Evolutionary conservation across 345 rosid genomes (phyloP).

Genomic region (Ceriops tagal): DNA sequence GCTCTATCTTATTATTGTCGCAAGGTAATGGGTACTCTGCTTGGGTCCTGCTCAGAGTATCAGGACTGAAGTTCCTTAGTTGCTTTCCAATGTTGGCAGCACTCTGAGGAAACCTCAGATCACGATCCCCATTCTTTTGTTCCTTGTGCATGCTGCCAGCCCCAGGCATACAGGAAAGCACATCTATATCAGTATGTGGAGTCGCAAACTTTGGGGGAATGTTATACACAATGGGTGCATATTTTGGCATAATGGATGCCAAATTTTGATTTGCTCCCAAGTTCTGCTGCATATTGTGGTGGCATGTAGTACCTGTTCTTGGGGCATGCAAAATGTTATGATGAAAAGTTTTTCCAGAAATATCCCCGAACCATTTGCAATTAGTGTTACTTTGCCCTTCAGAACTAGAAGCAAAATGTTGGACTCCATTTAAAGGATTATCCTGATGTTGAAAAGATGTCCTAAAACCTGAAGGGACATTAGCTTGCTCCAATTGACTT

Average conservation of each 20-base stretch:
- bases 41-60: constrained; percentile 26
- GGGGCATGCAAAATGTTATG: constrained; percentile 30
- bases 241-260: constrained; percentile 48
- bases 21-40: constrained; percentile 45
- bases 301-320: constrained; percentile 44
- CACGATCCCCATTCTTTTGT: constrained; percentile 27
- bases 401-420: constrained; percentile 40
- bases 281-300: constrained; percentile 39
- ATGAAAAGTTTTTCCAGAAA: constrained; percentile 37
- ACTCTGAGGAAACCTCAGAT: constrained; percentile 34
- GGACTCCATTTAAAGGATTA: constrained; percentile 37
- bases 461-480: constrained; percentile 33
- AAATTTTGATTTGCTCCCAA: constrained; percentile 48
- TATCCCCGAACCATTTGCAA: constrained; percentile 46
- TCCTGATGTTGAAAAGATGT: constrained; percentile 36
- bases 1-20: constrained; percentile 42
- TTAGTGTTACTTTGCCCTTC: constrained; percentile 30
- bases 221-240: constrained; percentile 31
- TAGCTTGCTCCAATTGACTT: constrained; percentile 40
- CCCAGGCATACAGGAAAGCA: constrained; percentile 29
- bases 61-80: constrained; percentile 41
- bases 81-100: constrained; percentile 42
- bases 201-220: constrained; percentile 32
- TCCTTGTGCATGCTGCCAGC: constrained; percentile 29
- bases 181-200: constrained; percentile 30